Evolutionary conservation across 2,329 filamentous ascomycete genomes (phyloP).

Genomic region (Dissoconium aciculare): DNA sequence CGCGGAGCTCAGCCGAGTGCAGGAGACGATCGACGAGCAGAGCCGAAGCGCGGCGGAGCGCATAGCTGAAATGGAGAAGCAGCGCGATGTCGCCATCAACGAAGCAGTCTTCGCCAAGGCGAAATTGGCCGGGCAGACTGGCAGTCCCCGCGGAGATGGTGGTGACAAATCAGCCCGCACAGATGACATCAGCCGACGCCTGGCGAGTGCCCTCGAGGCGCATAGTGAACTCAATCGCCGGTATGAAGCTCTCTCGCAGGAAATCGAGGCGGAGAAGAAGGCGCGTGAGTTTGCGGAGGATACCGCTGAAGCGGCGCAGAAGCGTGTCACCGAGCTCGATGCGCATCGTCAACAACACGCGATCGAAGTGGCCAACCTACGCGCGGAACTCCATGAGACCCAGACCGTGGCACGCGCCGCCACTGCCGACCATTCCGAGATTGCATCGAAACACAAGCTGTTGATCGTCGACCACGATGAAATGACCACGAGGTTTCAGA

Average conservation of each 20-base stretch:
- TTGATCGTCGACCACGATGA: constrained; percentile 79
- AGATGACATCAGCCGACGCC: constrained; percentile 62
- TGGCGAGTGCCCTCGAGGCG: constrained; percentile 64
- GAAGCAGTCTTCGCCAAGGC: constrained; percentile 94
- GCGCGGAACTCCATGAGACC: constrained; percentile 67
- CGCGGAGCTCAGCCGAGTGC: constrained; percentile 74
- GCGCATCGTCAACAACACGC: constrained; percentile 68
- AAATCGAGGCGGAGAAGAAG: constrained; percentile 67
- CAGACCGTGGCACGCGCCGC: constrained; percentile 71
- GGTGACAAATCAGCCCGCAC: constrained; percentile 48
- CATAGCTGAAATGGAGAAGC: constrained; percentile 86
- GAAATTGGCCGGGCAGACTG: constrained; percentile 63
- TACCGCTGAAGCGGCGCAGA: constrained; percentile 66
- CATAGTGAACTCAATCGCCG: constrained; percentile 71
- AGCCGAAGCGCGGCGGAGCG: constrained; percentile 70
- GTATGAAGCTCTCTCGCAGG: constrained; percentile 51
- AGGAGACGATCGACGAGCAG: constrained; percentile 78
- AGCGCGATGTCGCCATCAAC: constrained; percentile 83
- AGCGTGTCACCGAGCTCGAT: constrained; percentile 71
- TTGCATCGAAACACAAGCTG: constrained; percentile 57
- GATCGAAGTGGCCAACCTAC: constrained; percentile 69
- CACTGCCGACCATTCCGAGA: constrained; percentile 60
- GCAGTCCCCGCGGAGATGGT: constrained; percentile 40
- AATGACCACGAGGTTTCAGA: constrained; percentile 52
- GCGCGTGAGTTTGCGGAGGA: constrained; percentile 79